Evolutionary conservation across 169 alveolate species (phyloP), one percentile per base, ranked within the genome.

Genomic region (Cystoisospora suis): DNA sequence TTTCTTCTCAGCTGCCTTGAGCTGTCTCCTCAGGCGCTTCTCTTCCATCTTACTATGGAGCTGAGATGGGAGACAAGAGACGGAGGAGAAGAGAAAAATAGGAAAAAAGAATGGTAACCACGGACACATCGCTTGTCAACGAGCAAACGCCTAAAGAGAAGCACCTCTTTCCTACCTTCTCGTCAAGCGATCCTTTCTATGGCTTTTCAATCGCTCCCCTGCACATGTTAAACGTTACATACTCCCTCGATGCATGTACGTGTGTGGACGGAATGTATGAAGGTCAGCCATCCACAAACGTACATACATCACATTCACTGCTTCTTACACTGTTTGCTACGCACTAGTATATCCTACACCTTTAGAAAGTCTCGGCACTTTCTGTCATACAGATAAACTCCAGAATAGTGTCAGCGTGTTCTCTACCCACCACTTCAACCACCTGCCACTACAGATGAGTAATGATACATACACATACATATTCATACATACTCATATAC

Each of bases 1-100:
- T 53, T 38, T 6, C 83, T 40, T 34, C 83, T 1, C 36, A 15
- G 83, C 83, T n/a, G 53, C 83, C 83, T 34, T 34, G 58, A 34
- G 49, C 45, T 72, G 83, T 53, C 56, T 46, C 0, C 83, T 46
- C 83, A 72, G 83, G 17, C 83, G 83, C 15, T 53, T 46, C 83
- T 72, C 83, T 17, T 72, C 83, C 56, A 40, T 34, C 56, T 72
- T 34, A 56, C 83, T 72, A 34, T 38, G 53, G 53, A 72, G 36
- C 83, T 72, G 77, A 29, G 40, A 6, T 5, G 77, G 7, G 36
- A 9, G 34, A 61, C 7, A 61, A 23, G 65, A 53, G 65, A 15
- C 65, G 65, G 29, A 53, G 65, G 23, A 53, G 65, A 12, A 53
- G 65, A 53, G 65, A 53, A 53, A 12, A 53, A 53, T 12, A 53